Conservation (phyloP, 805 yeast species). For the Lipomyces japonicus region DNA sequence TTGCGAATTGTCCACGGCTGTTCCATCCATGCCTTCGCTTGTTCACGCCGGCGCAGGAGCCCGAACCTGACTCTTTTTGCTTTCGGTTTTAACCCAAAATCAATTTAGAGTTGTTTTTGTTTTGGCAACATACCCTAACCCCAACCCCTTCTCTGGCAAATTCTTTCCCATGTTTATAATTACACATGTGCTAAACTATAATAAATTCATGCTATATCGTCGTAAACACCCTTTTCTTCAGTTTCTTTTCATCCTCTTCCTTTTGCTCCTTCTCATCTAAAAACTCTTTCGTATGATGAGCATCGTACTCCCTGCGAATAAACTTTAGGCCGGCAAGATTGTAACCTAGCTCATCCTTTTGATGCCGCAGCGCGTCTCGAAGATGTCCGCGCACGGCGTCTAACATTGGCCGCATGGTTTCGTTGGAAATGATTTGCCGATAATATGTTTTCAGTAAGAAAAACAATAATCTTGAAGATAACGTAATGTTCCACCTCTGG, state of each 20-base stretch:
- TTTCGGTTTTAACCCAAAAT: too few relatives aligned
- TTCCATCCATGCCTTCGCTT: too few relatives aligned
- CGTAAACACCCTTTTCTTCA: constrained; percentile 71
- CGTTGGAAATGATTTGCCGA: constrained; percentile 61
- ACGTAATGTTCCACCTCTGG: constrained; percentile 48
- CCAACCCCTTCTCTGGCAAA: too few relatives aligned
- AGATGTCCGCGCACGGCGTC: constrained; percentile 59
- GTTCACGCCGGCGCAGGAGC: too few relatives aligned
- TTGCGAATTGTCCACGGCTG: too few relatives aligned
- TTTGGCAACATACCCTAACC: too few relatives aligned
- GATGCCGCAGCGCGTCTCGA: constrained; percentile 51
- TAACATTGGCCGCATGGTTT: constrained; percentile 56
- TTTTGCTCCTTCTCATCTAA: constrained; percentile 62
- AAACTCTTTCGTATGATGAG: constrained; percentile 68
- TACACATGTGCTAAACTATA: too few relatives aligned
- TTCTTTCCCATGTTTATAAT: too few relatives aligned
- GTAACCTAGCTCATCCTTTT: constrained; percentile 65
- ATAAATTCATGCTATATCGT: constrained; percentile 40
- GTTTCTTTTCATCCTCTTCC: constrained; percentile 50
- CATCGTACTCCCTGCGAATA: constrained; percentile 71
- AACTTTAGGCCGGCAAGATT: constrained; percentile 79
- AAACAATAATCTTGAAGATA: constrained; percentile 70
- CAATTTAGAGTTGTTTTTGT: too few relatives aligned
- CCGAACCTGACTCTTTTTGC: too few relatives aligned
- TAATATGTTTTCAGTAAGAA: constrained; percentile 71